phyloP scores from a whole-genome alignment of 2,329 filamentous ascomycete genomes.

The Penicillium sp. region DNA sequence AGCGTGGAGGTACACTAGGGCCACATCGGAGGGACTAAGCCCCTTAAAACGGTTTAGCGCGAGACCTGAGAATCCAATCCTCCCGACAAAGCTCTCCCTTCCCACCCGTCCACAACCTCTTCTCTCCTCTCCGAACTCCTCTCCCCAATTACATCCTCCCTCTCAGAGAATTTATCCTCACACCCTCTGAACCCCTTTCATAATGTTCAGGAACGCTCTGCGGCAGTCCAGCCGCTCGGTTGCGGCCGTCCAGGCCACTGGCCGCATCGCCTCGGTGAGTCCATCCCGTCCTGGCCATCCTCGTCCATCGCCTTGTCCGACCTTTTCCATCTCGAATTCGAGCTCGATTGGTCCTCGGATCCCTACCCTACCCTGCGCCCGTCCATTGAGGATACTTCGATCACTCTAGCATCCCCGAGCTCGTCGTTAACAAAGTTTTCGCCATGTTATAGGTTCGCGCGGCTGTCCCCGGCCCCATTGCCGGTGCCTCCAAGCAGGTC shows the following conservation, averaged over 20 bases:
- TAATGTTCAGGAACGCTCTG: slow-evolving; percentile 98
- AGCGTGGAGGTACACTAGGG: slow-evolving; percentile 35
- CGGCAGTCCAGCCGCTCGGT: slow-evolving; percentile 94
- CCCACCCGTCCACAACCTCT: slow-evolving; percentile 44
- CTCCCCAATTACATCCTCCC: slow-evolving; percentile 43
- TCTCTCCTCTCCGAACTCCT: slow-evolving; percentile 39
- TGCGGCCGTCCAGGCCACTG: slow-evolving; percentile 86
- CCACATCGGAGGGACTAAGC: slow-evolving; percentile 40
- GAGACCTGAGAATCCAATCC: slow-evolving; percentile 41
- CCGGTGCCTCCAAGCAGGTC: slow-evolving; percentile 68
- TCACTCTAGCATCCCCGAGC: slow-evolving; percentile 41
- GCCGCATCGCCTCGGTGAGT: slow-evolving; percentile 95
- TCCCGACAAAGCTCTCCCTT: slow-evolving; percentile 44
- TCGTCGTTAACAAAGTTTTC: slow-evolving; percentile 51
- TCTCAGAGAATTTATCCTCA: slow-evolving; percentile 44
- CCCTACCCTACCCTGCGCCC: slow-evolving; percentile 21
- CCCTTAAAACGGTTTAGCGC: slow-evolving; percentile 42
- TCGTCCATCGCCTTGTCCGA: slow-evolving; percentile 31
- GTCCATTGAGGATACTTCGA: slow-evolving; percentile 20
- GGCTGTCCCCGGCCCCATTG: slow-evolving; percentile 75
- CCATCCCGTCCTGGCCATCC: slow-evolving; percentile 51
- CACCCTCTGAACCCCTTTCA: slow-evolving; percentile 48
- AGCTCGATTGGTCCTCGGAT: slow-evolving; percentile 34
- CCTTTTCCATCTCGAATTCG: slow-evolving; percentile 33
- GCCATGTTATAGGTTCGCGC: slow-evolving; percentile 69